phyloP scores from a whole-genome alignment of 257 asterid species.

The Apocynum venetum region DNA sequence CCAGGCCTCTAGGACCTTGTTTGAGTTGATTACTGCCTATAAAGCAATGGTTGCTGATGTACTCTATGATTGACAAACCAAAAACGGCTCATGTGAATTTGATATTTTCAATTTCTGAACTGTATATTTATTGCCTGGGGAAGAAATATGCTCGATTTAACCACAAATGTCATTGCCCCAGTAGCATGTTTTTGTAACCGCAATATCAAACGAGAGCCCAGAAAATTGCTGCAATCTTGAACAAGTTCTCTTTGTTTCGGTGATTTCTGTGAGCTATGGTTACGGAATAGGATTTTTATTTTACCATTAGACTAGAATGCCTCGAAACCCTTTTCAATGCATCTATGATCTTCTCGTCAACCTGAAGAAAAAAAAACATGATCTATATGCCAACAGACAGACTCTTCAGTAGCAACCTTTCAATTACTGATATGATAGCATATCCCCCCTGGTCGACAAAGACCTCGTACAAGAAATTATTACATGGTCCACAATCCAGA shows the following conservation, averaged over 20 bases:
- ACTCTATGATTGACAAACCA: no score
- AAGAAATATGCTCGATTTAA: not conserved
- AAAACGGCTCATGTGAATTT: no score
- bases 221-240: not conserved
- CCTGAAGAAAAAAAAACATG: no score
- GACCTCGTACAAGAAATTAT: conserved; percentile 12
- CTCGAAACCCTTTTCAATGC: no score
- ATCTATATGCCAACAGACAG: no score
- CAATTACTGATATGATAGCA: not conserved
- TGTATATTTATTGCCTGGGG: not conserved
- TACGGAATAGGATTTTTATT: no score
- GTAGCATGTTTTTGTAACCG: not conserved
- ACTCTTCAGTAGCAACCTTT: not conserved
- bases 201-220: not conserved
- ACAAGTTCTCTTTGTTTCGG: no score
- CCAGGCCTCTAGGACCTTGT: no score
- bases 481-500: conserved; percentile 11
- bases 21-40: not conserved
- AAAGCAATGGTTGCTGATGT: not conserved
- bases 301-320: no score
- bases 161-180: not conserved
- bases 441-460: not conserved
- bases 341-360: no score
- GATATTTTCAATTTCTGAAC: not conserved
- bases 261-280: no score